A percentile compares a stretch with the other conserved stretches of the same genome.
Conservation (phyloP, 371 early-diverging fungal genomes). For the Mortierella sp. region DNA sequence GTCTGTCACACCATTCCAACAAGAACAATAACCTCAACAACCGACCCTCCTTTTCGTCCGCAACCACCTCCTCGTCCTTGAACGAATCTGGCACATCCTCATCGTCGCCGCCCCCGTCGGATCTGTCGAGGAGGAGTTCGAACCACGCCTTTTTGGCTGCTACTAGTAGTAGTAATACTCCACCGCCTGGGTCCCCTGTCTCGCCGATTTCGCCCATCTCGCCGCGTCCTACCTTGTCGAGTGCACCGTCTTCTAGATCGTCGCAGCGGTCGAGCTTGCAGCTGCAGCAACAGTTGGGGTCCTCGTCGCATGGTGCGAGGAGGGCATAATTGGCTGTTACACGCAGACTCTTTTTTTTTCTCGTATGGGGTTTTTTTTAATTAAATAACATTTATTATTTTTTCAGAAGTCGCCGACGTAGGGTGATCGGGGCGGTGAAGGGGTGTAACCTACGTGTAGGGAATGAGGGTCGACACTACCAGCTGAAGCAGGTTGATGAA, state of each 20-base stretch:
- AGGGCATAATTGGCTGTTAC: neutral
- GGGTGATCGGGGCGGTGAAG: slow-evolving; percentile 13
- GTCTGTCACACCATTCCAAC: neutral
- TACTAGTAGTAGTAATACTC: neutral
- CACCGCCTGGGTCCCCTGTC: slow-evolving; percentile 28
- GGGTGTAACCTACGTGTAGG: neutral
- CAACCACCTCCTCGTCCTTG: neutral
- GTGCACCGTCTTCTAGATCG: slow-evolving; percentile 18
- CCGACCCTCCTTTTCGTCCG: slow-evolving; percentile 10
- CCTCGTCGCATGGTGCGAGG: neutral
- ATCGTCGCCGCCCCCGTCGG: neutral
- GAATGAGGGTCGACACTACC: neutral
- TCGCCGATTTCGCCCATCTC: slow-evolving; percentile 19
- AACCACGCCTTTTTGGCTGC: slow-evolving; percentile 20
- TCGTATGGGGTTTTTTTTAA: neutral
- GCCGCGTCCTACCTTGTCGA: slow-evolving; percentile 16
- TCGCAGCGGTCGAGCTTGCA: slow-evolving; percentile 29
- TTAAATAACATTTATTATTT: slow-evolving; percentile 3
- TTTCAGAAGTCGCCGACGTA: slow-evolving; percentile 33
- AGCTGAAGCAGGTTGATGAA: neutral
- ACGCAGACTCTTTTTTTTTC: neutral
- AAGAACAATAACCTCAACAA: neutral
- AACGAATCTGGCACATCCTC: neutral
- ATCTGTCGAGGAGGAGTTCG: slow-evolving; percentile 13
- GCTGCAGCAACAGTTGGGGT: neutral